These are phyloP conservation scores for Oryza meyeriana DNA, from an alignment of 176 grass and related monocot genomes.

Conservation along the genomic window DNA sequence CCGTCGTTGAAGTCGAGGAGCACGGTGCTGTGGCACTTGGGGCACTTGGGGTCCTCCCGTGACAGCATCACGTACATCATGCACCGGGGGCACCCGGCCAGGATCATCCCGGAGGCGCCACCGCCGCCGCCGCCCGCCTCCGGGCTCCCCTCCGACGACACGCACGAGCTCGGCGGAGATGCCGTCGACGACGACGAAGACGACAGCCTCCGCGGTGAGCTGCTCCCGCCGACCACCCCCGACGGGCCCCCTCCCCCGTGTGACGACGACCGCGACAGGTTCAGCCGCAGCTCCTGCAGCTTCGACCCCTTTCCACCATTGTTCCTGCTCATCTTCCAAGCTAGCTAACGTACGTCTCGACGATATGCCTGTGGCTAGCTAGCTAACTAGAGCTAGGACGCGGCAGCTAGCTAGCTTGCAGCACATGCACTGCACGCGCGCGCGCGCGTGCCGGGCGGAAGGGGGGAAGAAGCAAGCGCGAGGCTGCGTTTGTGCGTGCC, in stretches of 20 bases:
- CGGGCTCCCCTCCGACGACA: slow-evolving; percentile 86
- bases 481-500: background rate
- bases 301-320: slow-evolving; percentile 67
- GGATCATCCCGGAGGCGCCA: slow-evolving; percentile 48
- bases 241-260: slow-evolving; percentile 32
- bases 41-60: slow-evolving; percentile 87
- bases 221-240: slow-evolving; percentile 2
- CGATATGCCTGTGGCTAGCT: background rate
- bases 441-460: too few relatives aligned
- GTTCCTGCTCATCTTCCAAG: slow-evolving; percentile 70
- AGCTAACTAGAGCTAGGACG: background rate
- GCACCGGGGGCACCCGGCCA: slow-evolving; percentile 90
- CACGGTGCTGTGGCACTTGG: slow-evolving; percentile 89
- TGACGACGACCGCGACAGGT: slow-evolving; percentile 51
- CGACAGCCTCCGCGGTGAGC: slow-evolving; percentile 47
- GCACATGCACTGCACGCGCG: slow-evolving; percentile 12
- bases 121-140: slow-evolving; percentile 33
- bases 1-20: slow-evolving; percentile 78
- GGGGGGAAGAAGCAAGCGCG: background rate
- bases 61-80: slow-evolving; percentile 99
- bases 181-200: slow-evolving; percentile 48
- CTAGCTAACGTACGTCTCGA: background rate
- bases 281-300: slow-evolving; percentile 59
- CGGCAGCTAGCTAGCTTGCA: background rate
- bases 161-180: slow-evolving; percentile 87